Evolutionary conservation across 768 basidiomycete genomes (phyloP), one percentile per base, ranked within the genome.

Genomic region (Boletus insuetus): DNA sequence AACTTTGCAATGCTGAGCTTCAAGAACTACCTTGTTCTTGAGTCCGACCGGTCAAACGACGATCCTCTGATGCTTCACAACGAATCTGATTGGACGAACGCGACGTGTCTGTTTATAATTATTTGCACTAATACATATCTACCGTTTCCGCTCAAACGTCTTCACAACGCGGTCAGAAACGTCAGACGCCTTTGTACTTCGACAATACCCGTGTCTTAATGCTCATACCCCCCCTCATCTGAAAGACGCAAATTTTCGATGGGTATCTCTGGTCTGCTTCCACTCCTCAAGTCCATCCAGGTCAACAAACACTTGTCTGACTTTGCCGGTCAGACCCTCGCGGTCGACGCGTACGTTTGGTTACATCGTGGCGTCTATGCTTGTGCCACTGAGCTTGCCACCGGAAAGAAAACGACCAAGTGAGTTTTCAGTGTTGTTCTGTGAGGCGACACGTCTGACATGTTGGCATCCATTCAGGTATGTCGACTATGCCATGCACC

Each of bases 311-410:
- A 91, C 61, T 80, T 98, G 51, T 87, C 85, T 4, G 90, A 94
- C 53, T 93, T 88, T 66, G 72, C 82, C 44, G 94, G 91, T 14
- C 84, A 94, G 68, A 91, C 86, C 3, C 73, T 98, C 35, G 96
- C 91, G 1, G 86, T 98, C 39, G 96, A 98, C 75, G 95, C 86
- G 40, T 99, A 99, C 69, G 94, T 94, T 53, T 94, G 92, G 92
- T 75, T 95, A 38, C 92, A 94, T 65, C 83, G 86, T 63, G 96
- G 94, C 9, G 84, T 91, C 8, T 94, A 90, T 68, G 79, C 89
- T 1, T 99, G 97, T 74, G 89, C 96, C 44, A 83, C 89, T 12
- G 94, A 98, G 58, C 73, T 99, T 42, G 94, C 93, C 12, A 90
- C 85, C 0, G 94, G 94, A 16, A 87, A 84, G 69, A 74, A 71